These are phyloP conservation scores for Pinguiococcus pyrenoidosus DNA, from an alignment of 108 stramenopile genomes.

Conservation along the genomic window DNA sequence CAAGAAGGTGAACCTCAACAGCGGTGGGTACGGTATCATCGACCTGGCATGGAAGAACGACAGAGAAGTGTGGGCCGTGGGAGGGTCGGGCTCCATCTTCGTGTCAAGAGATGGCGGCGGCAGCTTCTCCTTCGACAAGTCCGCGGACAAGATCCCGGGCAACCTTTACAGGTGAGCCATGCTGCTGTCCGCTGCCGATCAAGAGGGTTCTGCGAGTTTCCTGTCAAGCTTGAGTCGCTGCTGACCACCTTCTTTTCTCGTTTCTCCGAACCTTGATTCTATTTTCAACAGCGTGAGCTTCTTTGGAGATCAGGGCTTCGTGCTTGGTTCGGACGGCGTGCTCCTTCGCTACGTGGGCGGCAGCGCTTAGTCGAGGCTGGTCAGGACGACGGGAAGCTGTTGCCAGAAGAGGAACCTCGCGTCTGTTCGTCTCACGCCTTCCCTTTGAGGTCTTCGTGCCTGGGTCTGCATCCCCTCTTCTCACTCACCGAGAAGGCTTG, in stretches of 20 bases:
- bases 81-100: slow-evolving; percentile 85
- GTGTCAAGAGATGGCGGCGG: slow-evolving; percentile 76
- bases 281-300: slow-evolving; percentile 93
- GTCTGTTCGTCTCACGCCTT: not conserved
- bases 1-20: slow-evolving; percentile 72
- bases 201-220: too few species aligned
- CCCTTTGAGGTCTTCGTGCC: not conserved
- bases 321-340: slow-evolving; percentile 77
- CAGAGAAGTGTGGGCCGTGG: slow-evolving; percentile 88
- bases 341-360: slow-evolving; percentile 58
- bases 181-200: too few species aligned
- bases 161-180: slow-evolving; percentile 95
- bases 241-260: too few species aligned
- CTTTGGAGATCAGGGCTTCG: slow-evolving; percentile 84
- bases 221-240: too few species aligned
- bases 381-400: too few species aligned
- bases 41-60: slow-evolving; percentile 79
- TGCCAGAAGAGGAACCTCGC: not conserved
- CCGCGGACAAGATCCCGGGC: slow-evolving; percentile 78
- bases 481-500: not conserved
- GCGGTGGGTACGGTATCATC: slow-evolving; percentile 90
- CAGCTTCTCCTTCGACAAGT: slow-evolving; percentile 72
- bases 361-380: not conserved
- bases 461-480: too few species aligned
- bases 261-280: too few species aligned